phyloP scores from a whole-genome alignment of 2,329 filamentous ascomycete species.

The Corynespora cassiicola region DNA sequence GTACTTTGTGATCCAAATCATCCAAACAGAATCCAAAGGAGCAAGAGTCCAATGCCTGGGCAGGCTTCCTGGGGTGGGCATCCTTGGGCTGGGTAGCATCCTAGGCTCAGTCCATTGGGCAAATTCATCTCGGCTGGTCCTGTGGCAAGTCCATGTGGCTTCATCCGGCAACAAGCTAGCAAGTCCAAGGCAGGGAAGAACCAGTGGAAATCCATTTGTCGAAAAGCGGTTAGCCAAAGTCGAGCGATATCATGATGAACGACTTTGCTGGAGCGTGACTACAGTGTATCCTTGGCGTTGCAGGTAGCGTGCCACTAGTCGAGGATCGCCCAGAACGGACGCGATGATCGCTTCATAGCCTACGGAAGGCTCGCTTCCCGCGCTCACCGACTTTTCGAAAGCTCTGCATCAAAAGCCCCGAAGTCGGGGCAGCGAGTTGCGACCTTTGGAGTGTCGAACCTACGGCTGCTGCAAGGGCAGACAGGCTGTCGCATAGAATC shows the following conservation, averaged over 20 bases:
- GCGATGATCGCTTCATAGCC: constrained; percentile 24
- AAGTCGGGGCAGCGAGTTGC: constrained; percentile 27
- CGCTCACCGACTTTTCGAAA: constrained; percentile 32
- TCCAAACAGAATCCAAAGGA: too few relatives aligned
- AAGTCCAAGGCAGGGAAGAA: too few relatives aligned
- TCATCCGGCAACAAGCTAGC: constrained; percentile 1
- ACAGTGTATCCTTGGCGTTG: constrained; percentile 25
- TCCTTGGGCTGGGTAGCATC: too few relatives aligned
- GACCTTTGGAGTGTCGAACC: constrained; percentile 29
- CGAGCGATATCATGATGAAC: constrained; percentile 36
- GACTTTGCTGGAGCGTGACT: constrained; percentile 27
- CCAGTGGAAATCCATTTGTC: too few relatives aligned
- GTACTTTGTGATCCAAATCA: constrained; percentile 37
- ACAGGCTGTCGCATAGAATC: constrained; percentile 12
- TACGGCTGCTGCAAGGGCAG: constrained; percentile 36
- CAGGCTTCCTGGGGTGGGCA: constrained; percentile 6
- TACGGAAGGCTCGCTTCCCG: constrained; percentile 26
- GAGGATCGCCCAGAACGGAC: constrained; percentile 20
- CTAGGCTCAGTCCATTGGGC: constrained; percentile 1
- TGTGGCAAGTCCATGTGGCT: constrained; percentile 1
- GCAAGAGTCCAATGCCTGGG: too few relatives aligned
- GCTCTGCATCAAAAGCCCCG: constrained; percentile 33
- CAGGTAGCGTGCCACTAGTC: constrained; percentile 17
- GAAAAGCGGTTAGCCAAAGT: constrained; percentile 18
- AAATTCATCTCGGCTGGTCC: too few relatives aligned